A percentile compares a stretch with the other conserved stretches of the same genome.
Evolutionary conservation across 768 basidiomycete genomes (phyloP).

Genomic region (Mycena sanguinolenta): DNA sequence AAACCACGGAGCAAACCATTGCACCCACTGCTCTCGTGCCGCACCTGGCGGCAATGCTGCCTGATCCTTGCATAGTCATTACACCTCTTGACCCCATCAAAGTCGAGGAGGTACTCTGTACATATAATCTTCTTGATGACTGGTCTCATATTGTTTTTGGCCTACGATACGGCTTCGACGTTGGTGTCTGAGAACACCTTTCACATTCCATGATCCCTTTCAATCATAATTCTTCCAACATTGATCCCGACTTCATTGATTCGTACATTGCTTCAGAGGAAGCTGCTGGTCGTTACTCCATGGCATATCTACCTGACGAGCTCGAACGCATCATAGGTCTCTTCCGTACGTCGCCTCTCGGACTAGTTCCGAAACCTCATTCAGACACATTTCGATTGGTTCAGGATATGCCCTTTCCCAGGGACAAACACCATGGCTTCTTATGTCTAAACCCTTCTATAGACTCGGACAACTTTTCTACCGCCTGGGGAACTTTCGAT

Average conservation of each 20-base stretch:
- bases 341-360: slow-evolving; percentile 56
- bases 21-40: slow-evolving; percentile 27
- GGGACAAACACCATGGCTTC: slow-evolving; percentile 36
- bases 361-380: slow-evolving; percentile 52
- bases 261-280: slow-evolving; percentile 50
- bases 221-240: slow-evolving; percentile 49
- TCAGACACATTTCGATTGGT: slow-evolving; percentile 44
- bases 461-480: slow-evolving; percentile 46
- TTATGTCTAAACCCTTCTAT: slow-evolving; percentile 49
- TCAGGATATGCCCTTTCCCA: slow-evolving; percentile 50
- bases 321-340: slow-evolving; percentile 53
- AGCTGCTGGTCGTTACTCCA: slow-evolving; percentile 47
- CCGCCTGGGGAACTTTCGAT: slow-evolving; percentile 55
- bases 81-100: slow-evolving; percentile 46
- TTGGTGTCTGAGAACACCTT: slow-evolving; percentile 43
- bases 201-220: slow-evolving; percentile 42
- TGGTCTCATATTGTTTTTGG: slow-evolving; percentile 50
- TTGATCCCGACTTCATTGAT: slow-evolving; percentile 47
- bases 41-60: not conserved
- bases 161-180: slow-evolving; percentile 51
- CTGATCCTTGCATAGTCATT: slow-evolving; percentile 49
- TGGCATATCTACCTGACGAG: slow-evolving; percentile 41
- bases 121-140: slow-evolving; percentile 29
- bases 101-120: slow-evolving; percentile 31
- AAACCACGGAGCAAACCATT: slow-evolving; percentile 47